phyloP scores from a whole-genome alignment of 495 filamentous ascomycete species.

The Penicillium antarcticum region DNA sequence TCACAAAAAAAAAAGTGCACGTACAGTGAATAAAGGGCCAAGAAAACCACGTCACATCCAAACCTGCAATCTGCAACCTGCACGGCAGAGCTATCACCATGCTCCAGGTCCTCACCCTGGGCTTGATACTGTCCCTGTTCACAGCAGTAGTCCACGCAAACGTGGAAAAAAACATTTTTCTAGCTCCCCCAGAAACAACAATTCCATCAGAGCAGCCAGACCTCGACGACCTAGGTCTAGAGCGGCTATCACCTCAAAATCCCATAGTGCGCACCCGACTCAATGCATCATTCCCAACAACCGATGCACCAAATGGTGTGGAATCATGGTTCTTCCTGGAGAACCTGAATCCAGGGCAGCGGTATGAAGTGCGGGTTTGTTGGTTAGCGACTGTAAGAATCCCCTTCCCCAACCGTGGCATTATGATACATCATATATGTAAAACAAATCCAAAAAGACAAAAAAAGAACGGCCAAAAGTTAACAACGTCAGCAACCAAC shows the following conservation, averaged over 20 bases:
- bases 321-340: slow-evolving; percentile 84
- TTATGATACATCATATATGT: neutral
- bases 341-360: slow-evolving; percentile 62
- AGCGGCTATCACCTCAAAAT: slow-evolving; percentile 55
- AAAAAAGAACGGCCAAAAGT: neutral
- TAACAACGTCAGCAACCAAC: slow-evolving; percentile 73
- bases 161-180: slow-evolving; percentile 88
- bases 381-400: slow-evolving; percentile 87
- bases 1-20: neutral
- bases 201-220: slow-evolving; percentile 54
- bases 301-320: slow-evolving; percentile 50
- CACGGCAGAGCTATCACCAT: slow-evolving; percentile 8
- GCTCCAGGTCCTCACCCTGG: slow-evolving; percentile 15
- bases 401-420: neutral
- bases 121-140: slow-evolving; percentile 31
- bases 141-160: slow-evolving; percentile 53
- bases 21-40: neutral
- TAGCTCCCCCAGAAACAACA: slow-evolving; percentile 56
- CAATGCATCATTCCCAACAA: slow-evolving; percentile 61
- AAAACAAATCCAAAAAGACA: neutral
- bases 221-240: slow-evolving; percentile 63
- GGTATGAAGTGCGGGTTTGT: slow-evolving; percentile 91
- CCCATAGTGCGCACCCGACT: slow-evolving; percentile 58
- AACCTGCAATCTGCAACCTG: slow-evolving; percentile 1
- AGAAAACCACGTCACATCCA: neutral